phyloP scores from a whole-genome alignment of 768 basidiomycete genomes.

The Termitomyces sp. region DNA sequence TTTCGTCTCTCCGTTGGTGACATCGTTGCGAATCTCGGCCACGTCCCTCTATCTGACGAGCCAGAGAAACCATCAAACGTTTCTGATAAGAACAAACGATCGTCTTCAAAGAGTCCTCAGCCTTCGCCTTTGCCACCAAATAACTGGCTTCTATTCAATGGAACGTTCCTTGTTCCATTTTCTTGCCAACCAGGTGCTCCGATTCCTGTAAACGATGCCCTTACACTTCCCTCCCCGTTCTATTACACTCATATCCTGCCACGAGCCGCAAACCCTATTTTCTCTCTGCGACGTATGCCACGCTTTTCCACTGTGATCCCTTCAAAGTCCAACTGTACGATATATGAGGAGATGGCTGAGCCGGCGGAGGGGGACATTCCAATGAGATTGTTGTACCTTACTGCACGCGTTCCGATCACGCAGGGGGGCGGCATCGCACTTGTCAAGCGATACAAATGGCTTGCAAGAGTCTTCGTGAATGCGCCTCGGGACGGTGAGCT shows the following conservation, averaged over 20 bases:
- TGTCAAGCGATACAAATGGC: constrained; percentile 63
- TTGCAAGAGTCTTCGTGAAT: constrained; percentile 44
- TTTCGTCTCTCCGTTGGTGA: constrained; percentile 72
- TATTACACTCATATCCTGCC: constrained; percentile 69
- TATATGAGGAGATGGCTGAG: background rate
- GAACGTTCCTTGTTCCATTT: constrained; percentile 55
- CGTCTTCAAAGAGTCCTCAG: constrained; percentile 1
- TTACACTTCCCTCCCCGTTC: constrained; percentile 67
- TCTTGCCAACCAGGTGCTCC: constrained; percentile 41
- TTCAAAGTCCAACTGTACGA: constrained; percentile 8
- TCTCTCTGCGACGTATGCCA: constrained; percentile 29
- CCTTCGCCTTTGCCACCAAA: constrained; percentile 11
- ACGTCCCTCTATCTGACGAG: constrained; percentile 45
- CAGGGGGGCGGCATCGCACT: constrained; percentile 53
- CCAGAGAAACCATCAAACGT: constrained; percentile 19
- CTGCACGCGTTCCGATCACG: constrained; percentile 49
- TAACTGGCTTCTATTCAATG: constrained; percentile 76
- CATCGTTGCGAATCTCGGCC: constrained; percentile 76
- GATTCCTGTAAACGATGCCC: constrained; percentile 48
- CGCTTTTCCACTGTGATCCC: constrained; percentile 28
- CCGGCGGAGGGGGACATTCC: constrained; percentile 16
- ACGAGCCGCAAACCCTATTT: constrained; percentile 28
- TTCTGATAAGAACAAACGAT: background rate
- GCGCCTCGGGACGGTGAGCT: constrained; percentile 61
- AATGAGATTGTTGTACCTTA: constrained; percentile 39